Evolutionary conservation across 2,329 filamentous ascomycete species (phyloP), one percentile per base, ranked within the genome.

Genomic region (Exophiala bonariae): DNA sequence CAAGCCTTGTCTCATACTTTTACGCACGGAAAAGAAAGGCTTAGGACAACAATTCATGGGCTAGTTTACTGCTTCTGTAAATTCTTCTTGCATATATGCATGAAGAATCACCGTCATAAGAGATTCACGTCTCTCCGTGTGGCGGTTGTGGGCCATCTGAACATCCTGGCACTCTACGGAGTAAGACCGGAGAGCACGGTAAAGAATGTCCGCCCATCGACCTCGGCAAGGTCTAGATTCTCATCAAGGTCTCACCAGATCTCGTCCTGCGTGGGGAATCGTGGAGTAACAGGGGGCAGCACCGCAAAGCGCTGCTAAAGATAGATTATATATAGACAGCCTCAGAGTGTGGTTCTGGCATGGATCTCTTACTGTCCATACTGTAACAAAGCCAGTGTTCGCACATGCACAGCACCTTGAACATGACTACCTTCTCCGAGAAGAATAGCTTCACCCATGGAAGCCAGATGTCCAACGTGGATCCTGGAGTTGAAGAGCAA

Each of bases 381-480:
- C 33, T 10, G 16, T 13, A 13, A 36, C 8, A 9, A 18, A 8
- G 16, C 10, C 9, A 10, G 10, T 36, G 10, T 36, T 16, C 16
- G 16, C 9, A 36, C 33, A 8, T 13, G 10, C 10, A 36, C 9
- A 8, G 10, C 41, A 47, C 34, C 62, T 65, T 36, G 56, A 62
- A 61, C 64, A 58, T 23, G 61, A 51, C 28, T 31, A 31, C 28
- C 28, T 5, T 3, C n/a, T 23, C 44, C 16, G 33, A 36, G 17
- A 13, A 36, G 33, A 36, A 38, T 23, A 10, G 14, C 31, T 18
- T 40, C 36, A 32, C 9, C 22, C 34, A 13, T 13, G 17, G 32
- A 14, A 7, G 36, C 7, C 37, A 69, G 71, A 45, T 69, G 68
- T 3, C 63, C 70, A 47, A 65, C 69, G 49, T 67, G 10, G 33